Percentiles rank a stretch among this genome's conserved stretches.
Evolutionary conservation across 768 basidiomycete species (phyloP).

Genomic region (Clitopilus hobsonii): DNA sequence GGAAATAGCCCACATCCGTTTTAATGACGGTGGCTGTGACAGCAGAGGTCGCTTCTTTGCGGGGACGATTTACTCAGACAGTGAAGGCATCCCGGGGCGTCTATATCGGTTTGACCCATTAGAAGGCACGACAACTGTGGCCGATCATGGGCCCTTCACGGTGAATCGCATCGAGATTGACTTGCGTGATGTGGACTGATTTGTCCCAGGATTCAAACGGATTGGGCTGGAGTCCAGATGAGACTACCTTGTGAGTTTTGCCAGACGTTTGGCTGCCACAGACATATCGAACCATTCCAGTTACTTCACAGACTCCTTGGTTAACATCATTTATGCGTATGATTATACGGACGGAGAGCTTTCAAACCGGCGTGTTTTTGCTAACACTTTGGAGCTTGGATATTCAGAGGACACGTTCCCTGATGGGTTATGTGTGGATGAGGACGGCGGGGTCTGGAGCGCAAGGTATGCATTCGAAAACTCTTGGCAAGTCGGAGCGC

Average conservation of each 20-base stretch:
- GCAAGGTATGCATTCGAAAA: constrained; percentile 32
- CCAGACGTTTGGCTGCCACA: neutral
- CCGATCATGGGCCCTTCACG: constrained; percentile 64
- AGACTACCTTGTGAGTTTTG: constrained; percentile 48
- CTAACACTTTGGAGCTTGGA: constrained; percentile 53
- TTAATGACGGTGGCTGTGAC: constrained; percentile 73
- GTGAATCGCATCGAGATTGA: constrained; percentile 28
- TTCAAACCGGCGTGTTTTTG: constrained; percentile 49
- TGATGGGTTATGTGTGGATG: constrained; percentile 66
- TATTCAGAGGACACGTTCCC: constrained; percentile 46
- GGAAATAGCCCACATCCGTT: constrained; percentile 43
- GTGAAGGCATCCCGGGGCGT: constrained; percentile 46
- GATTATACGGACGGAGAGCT: constrained; percentile 58
- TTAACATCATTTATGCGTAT: constrained; percentile 64
- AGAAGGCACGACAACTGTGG: constrained; percentile 39
- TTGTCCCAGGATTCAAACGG: constrained; percentile 55
- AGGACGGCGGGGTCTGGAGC: constrained; percentile 62
- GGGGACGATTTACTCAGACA: constrained; percentile 53
- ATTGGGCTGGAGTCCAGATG: constrained; percentile 59
- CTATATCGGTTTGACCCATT: constrained; percentile 57
- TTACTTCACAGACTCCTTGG: constrained; percentile 66
- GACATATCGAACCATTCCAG: constrained; percentile 25
- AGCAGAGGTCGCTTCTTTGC: constrained; percentile 60
- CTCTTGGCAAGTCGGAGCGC: neutral
- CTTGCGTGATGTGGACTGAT: constrained; percentile 7